Percentiles rank a stretch among this genome's conserved stretches.
Evolutionary conservation across 176 grass and related monocot species (phyloP).

Genomic region (Aegilops umbellulata): DNA sequence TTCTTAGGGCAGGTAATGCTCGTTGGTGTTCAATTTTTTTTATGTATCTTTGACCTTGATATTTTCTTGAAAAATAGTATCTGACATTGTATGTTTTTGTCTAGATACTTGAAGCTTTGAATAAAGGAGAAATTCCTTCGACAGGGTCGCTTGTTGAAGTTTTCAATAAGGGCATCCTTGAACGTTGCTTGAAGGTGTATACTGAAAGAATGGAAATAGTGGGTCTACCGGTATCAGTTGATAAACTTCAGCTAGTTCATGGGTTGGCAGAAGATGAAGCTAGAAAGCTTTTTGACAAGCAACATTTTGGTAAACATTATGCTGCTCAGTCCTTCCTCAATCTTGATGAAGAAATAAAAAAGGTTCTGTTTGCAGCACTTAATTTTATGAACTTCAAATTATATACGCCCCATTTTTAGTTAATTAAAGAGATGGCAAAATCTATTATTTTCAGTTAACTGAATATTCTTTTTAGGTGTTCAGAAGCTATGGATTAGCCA

Average conservation of each 20-base stretch:
- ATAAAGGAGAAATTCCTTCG: constrained; percentile 95
- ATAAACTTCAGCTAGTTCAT: constrained; percentile 65
- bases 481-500: constrained; percentile 60
- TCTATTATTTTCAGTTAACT: constrained; percentile 20
- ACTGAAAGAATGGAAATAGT: constrained; percentile 53
- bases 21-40: not conserved
- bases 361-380: constrained; percentile 45
- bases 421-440: not conserved
- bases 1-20: constrained; percentile 73
- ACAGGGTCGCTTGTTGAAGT: constrained; percentile 90
- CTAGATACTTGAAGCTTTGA: constrained; percentile 92
- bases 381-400: constrained; percentile 7
- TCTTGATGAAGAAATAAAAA: constrained; percentile 81
- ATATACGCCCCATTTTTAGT: not conserved
- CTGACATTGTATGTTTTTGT: constrained; percentile 10
- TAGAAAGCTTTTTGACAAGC: constrained; percentile 60
- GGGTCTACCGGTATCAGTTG: constrained; percentile 56
- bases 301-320: constrained; percentile 92
- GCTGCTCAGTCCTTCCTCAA: constrained; percentile 59
- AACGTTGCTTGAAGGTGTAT: constrained; percentile 80
- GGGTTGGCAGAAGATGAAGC: constrained; percentile 43
- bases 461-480: constrained; percentile 49
- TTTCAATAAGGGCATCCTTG: constrained; percentile 94
- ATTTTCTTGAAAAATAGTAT: constrained; percentile 19
- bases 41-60: constrained; percentile 3